Evolutionary conservation across 352 stramenopile species (phyloP), one percentile per base, ranked within the genome.

Genomic region (Globisporangium apiculatum): DNA sequence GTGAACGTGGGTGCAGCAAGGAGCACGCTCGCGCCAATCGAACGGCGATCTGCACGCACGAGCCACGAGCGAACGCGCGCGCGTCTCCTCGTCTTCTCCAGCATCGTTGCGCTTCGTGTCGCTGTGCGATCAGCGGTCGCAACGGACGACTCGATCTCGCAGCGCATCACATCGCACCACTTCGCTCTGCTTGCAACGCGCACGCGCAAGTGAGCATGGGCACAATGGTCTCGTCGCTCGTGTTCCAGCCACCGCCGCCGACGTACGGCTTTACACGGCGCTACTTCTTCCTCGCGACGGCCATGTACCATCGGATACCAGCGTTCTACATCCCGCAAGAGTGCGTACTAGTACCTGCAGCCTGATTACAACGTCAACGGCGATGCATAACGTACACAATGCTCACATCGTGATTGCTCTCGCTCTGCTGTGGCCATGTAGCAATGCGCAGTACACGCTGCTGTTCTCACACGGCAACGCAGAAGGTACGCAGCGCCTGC

Each of bases 381-480:
- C 2, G 24, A 31, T 31, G 24, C 24, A 31, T 31, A 31, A 31
- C 24, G 24, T 31, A 31, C 8, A 49, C 18, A 4, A 41, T 8
- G 18, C 11, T 42, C 24, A 53, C 48, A 42, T 10, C 6, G 15
- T 9, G 41, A 15, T 37, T 9, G 35, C 12, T 51, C 24, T 31
- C 24, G 24, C 24, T 31, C 24, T 31, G 4, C 46, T 55, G 31
- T 15, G 10, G 1, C 18, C 24, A 10, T 48, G n/a, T 50, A 94
- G 88, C 58, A 93, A 92, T 49, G 94, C 94, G 9, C 74, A 94
- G 53, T 95, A 97, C 49, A 98, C 96, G 45, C 80, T 99, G 53
- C 76, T 99, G 0, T 99, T 98, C 64, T 98, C 89, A 8, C 96
- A 99, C 68, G 95, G 95, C 45, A 99, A 99, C 72, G 95, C 95